Evolutionary conservation across 257 asterid species (phyloP), one percentile per base, ranked within the genome.

Genomic region (Nicotiana otophora): DNA sequence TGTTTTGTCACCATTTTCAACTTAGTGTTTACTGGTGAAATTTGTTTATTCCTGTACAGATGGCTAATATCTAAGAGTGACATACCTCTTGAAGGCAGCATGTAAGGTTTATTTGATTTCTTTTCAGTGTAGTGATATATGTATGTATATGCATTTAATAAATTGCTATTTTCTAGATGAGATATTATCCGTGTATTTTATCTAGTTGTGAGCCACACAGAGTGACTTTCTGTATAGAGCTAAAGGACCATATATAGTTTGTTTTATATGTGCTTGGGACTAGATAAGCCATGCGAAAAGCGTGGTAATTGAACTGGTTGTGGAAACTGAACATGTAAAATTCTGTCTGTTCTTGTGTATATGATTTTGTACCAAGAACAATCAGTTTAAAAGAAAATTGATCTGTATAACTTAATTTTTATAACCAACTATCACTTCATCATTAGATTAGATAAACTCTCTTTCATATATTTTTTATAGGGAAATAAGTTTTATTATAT

Each of bases 1-100:
- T 81, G 70, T 19, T 70, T 80, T 72, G 36, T 57, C 80, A 65
- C 51, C 68, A 53, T 68, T 4, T 16, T 31, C 83, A 54, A 62
- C 68, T 23, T n/a, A 62, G 3, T 39, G 16, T 62, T 62, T 62
- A 62, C 34, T 23, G 34, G 68, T 62, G 67, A 23, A 61, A 23
- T 11, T 61, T 10, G 67, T 61, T 20, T 61, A 61, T 61, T 61
- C 16, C 67, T 1, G 36, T 19, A 3, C 65, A 60, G 30, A 60
- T 60, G 65, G 65, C 65, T 60, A 0, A n/a, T 60, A n/a, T 58
- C 11, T 19, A n/a, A 58, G 8, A 58, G 64, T 58, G 9, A 7
- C 12, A 19, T n/a, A 58, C 64, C 64, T 58, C 12, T 58, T 58
- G 63, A 58, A 19, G 30, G 63, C 23, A 17, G 63, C 63, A 17